phyloP scores from a whole-genome alignment of 768 basidiomycete species.

The Hortiboletus flavorubellus region DNA sequence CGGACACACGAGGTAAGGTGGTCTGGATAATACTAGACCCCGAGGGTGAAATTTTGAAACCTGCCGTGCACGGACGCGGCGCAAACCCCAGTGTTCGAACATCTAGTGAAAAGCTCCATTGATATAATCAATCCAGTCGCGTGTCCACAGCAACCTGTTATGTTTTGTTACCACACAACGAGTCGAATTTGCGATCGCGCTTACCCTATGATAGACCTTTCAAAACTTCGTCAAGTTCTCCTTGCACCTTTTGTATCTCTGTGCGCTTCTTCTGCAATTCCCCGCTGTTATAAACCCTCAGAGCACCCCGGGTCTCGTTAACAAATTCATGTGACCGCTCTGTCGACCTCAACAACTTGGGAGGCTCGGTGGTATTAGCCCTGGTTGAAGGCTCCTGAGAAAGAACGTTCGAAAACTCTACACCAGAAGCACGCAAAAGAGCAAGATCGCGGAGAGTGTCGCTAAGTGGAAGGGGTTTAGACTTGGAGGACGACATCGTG shows the following conservation, averaged over 20 bases:
- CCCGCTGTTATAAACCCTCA: conserved; percentile 41
- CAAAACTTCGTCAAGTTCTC: conserved; percentile 50
- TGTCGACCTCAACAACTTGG: conserved; percentile 18
- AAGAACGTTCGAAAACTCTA: conserved; percentile 37
- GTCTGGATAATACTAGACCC: background rate
- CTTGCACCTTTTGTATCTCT: conserved; percentile 54
- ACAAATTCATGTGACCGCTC: conserved; percentile 59
- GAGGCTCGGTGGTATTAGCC: conserved; percentile 3
- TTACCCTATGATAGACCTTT: conserved; percentile 31
- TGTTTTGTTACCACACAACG: background rate
- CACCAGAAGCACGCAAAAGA: conserved; percentile 57
- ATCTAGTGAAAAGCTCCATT: background rate
- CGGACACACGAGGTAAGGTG: background rate
- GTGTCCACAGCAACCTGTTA: background rate
- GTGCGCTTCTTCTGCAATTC: conserved; percentile 52
- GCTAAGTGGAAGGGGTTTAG: conserved; percentile 47
- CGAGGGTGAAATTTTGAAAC: background rate
- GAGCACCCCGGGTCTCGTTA: conserved; percentile 51
- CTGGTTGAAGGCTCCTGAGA: conserved; percentile 1
- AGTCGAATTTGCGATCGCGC: conserved; percentile 1
- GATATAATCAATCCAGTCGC: background rate
- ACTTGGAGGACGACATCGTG: conserved; percentile 31
- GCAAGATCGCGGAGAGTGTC: conserved; percentile 72
- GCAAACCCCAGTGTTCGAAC: background rate
- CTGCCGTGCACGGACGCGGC: background rate